These are phyloP conservation scores for Cyberlindnera euphorbiiphila DNA, from an alignment of 805 yeast species.

Conservation along the genomic window DNA sequence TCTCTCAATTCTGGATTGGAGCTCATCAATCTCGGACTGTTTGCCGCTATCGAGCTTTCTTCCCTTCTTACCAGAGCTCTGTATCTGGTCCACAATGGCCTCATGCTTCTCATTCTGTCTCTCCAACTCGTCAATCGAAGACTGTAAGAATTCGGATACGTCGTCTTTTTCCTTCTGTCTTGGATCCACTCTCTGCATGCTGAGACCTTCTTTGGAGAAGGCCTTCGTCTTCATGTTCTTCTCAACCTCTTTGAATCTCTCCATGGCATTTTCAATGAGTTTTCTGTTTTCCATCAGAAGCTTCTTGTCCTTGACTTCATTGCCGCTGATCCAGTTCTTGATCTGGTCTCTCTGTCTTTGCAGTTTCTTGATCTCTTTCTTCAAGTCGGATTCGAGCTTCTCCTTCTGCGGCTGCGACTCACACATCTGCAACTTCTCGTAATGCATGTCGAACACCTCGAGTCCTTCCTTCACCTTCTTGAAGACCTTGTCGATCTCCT, in stretches of 20 bases:
- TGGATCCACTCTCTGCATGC: slow-evolving; percentile 68
- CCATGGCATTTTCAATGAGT: slow-evolving; percentile 80
- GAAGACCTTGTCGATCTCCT: slow-evolving; percentile 88
- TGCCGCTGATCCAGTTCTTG: slow-evolving; percentile 89
- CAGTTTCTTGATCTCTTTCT: slow-evolving; percentile 90
- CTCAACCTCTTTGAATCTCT: slow-evolving; percentile 90
- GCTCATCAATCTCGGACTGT: slow-evolving; percentile 57
- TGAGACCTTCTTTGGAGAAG: slow-evolving; percentile 87
- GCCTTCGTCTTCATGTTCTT: slow-evolving; percentile 92
- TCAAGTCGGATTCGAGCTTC: slow-evolving; percentile 85
- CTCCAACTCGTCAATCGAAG: slow-evolving; percentile 72
- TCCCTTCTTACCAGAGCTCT: slow-evolving; percentile 51
- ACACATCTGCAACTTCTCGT: slow-evolving; percentile 78
- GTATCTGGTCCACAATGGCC: slow-evolving; percentile 58
- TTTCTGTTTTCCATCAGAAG: slow-evolving; percentile 71
- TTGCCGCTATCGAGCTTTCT: slow-evolving; percentile 44
- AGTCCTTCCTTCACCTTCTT: slow-evolving; percentile 93
- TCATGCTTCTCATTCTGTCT: slow-evolving; percentile 78
- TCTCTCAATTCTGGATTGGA: slow-evolving; percentile 61
- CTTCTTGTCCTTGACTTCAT: slow-evolving; percentile 87
- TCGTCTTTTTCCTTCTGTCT: slow-evolving; percentile 77
- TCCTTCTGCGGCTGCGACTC: slow-evolving; percentile 89
- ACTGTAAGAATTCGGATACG: slow-evolving; percentile 63
- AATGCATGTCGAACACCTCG: slow-evolving; percentile 75
- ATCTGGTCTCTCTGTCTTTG: slow-evolving; percentile 94